Conservation (phyloP, 2,329 filamentous ascomycete species). For the Epicoccum sorghinum region DNA sequence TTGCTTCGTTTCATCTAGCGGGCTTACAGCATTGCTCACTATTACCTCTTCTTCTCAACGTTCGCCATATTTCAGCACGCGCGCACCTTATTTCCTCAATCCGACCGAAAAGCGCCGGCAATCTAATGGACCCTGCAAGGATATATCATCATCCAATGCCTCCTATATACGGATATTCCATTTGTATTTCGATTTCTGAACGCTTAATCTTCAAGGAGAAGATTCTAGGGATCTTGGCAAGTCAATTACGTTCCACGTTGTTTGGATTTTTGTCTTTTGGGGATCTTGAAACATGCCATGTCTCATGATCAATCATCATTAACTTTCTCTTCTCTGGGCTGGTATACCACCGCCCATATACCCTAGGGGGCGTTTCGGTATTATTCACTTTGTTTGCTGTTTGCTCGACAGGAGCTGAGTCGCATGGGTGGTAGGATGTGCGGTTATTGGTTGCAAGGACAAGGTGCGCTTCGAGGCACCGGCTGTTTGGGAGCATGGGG, state of each 20-base stretch:
- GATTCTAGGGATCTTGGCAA: slow-evolving; percentile 16
- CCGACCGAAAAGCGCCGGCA: slow-evolving; percentile 30
- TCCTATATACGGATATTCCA: slow-evolving; percentile 12
- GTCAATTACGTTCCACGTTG: slow-evolving; percentile 13
- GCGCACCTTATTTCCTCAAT: slow-evolving; percentile 21
- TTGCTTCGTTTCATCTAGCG: slow-evolving; percentile 25
- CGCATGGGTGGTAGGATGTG: slow-evolving; percentile 9
- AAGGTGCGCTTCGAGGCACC: slow-evolving; percentile 13
- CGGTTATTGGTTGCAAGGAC: slow-evolving; percentile 9
- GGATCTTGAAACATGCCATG: slow-evolving; percentile 18
- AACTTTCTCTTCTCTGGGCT: slow-evolving; percentile 14
- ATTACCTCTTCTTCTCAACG: slow-evolving; percentile 20
- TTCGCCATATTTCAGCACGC: slow-evolving; percentile 22
- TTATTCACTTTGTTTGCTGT: slow-evolving; percentile 8
- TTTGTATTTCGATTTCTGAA: slow-evolving; percentile 18
- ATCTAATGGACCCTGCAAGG: slow-evolving; percentile 33
- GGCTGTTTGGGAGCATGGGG: slow-evolving; percentile 17
- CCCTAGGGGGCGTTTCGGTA: slow-evolving; percentile 21
- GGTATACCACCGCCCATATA: slow-evolving; percentile 18
- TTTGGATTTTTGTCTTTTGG: slow-evolving; percentile 12
- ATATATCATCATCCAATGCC: slow-evolving; percentile 19
- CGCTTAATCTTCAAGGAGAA: slow-evolving; percentile 15
- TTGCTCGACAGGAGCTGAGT: slow-evolving; percentile 13
- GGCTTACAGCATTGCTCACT: slow-evolving; percentile 17
- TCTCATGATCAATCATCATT: slow-evolving; percentile 19